These are phyloP conservation scores for Curvularia sp. DNA, from an alignment of 2,329 filamentous ascomycete genomes.

Conservation along the genomic window DNA sequence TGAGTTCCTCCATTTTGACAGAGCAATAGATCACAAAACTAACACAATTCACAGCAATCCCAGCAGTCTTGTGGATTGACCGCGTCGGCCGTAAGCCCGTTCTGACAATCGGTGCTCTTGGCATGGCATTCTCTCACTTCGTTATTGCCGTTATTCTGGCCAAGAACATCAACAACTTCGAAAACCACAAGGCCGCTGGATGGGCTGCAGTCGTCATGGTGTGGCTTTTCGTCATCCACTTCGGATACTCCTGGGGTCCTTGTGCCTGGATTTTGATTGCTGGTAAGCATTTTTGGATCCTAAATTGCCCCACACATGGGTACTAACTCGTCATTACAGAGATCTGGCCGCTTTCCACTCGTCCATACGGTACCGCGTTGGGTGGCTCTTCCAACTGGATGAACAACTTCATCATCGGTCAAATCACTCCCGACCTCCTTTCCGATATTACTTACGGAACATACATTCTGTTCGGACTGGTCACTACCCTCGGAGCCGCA, in stretches of 20 bases:
- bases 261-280: slow-evolving; percentile 77
- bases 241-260: slow-evolving; percentile 78
- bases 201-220: slow-evolving; percentile 75
- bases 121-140: slow-evolving; percentile 74
- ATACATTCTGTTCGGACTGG: slow-evolving; percentile 72
- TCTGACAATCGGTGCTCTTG: slow-evolving; percentile 68
- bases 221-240: slow-evolving; percentile 77
- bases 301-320: too few species aligned
- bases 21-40: background rate
- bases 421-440: slow-evolving; percentile 74
- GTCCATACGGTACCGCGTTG: slow-evolving; percentile 72
- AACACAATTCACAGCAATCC: slow-evolving; percentile 47
- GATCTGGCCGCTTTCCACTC: slow-evolving; percentile 74
- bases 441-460: slow-evolving; percentile 71
- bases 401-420: slow-evolving; percentile 69
- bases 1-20: background rate
- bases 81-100: slow-evolving; percentile 69
- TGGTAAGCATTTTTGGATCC: background rate
- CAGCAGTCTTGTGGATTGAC: slow-evolving; percentile 71
- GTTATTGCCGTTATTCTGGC: slow-evolving; percentile 75
- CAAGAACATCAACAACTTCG: slow-evolving; percentile 65
- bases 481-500: slow-evolving; percentile 67
- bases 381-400: slow-evolving; percentile 61
- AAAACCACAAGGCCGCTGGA: slow-evolving; percentile 63
- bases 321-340: slow-evolving; percentile 51